phyloP scores from a whole-genome alignment of 1,139 yeast genomes.

The Sugiyamaella grinbergsii region DNA sequence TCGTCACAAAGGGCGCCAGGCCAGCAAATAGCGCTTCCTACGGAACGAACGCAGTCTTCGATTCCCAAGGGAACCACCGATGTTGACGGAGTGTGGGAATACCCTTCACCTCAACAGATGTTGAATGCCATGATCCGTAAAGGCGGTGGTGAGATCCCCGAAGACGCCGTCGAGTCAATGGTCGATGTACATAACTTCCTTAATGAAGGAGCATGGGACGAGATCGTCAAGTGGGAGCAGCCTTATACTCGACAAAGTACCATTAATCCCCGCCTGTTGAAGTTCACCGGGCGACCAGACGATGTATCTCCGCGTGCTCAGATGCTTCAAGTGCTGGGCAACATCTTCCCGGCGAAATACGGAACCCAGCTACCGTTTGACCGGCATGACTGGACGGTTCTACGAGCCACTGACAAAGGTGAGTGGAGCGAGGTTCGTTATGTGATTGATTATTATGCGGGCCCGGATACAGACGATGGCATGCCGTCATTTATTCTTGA shows the following conservation, averaged over 20 bases:
- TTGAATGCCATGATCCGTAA: constrained; percentile 94
- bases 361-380: constrained; percentile 89
- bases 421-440: constrained; percentile 72
- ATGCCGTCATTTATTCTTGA: constrained; percentile 90
- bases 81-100: constrained; percentile 86
- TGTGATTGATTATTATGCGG: constrained; percentile 90
- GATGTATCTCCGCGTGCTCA: constrained; percentile 88
- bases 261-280: constrained; percentile 71
- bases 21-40: constrained; percentile 74
- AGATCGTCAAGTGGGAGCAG: constrained; percentile 87
- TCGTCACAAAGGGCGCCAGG: constrained; percentile 76
- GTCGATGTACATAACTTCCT: constrained; percentile 94
- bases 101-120: constrained; percentile 99
- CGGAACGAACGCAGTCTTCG: constrained; percentile 77
- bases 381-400: constrained; percentile 97
- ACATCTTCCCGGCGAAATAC: constrained; percentile 70
- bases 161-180: constrained; percentile 96
- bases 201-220: constrained; percentile 98
- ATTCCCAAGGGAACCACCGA: constrained; percentile 81
- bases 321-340: constrained; percentile 64
- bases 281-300: constrained; percentile 91
- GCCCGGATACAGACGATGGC: constrained; percentile 88
- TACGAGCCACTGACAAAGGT: constrained; percentile 54
- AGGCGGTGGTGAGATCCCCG: constrained; percentile 84
- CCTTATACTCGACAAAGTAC: constrained; percentile 54